A percentile compares a stretch with the other conserved stretches of the same genome.
These are phyloP conservation scores for Colletotrichum tropicale DNA, from an alignment of 2,329 filamentous ascomycete species.

Conservation along the genomic window DNA sequence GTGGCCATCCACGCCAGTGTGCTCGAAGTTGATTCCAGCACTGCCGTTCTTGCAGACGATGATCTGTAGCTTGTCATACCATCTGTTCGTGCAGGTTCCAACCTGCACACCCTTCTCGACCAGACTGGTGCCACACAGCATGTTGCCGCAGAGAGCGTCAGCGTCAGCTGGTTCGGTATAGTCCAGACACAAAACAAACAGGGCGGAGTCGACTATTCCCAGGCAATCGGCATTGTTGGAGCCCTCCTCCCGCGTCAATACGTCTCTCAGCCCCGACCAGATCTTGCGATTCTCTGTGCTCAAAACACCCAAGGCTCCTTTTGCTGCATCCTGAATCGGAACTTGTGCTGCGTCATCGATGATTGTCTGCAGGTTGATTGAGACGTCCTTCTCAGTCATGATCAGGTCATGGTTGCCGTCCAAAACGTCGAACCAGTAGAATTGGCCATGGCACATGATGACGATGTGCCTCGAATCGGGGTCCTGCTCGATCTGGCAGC, in stretches of 20 bases:
- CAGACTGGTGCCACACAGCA: conserved; percentile 94
- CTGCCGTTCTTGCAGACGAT: conserved; percentile 99
- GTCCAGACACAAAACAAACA: conserved; percentile 92
- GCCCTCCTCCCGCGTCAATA: conserved; percentile 81
- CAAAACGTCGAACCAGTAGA: conserved; percentile 98
- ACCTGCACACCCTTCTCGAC: conserved; percentile 94
- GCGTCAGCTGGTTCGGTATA: conserved; percentile 84
- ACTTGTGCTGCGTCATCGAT: conserved; percentile 88
- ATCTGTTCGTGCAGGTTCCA: conserved; percentile 95
- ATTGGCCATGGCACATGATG: conserved; percentile 91
- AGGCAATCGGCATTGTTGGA: conserved; percentile 97
- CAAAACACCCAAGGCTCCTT: conserved; percentile 88
- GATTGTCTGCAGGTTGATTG: conserved; percentile 89
- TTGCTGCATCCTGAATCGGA: conserved; percentile 93
- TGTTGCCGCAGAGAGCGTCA: conserved; percentile 92
- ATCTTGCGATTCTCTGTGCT: conserved; percentile 96
- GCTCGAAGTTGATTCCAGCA: conserved; percentile 98
- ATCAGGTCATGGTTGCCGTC: conserved; percentile 95
- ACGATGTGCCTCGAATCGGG: conserved; percentile 92
- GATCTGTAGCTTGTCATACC: conserved; percentile 99
- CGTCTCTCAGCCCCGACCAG: conserved; percentile 90
- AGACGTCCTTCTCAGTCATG: conserved; percentile 95
- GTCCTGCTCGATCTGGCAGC: conserved; percentile 95
- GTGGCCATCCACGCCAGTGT: conserved; percentile 96
- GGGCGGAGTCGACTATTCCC: conserved; percentile 91